Base-by-base conservation (phyloP, 805 yeast genomes). In the Grigorovia yakushimaensis region DNA sequence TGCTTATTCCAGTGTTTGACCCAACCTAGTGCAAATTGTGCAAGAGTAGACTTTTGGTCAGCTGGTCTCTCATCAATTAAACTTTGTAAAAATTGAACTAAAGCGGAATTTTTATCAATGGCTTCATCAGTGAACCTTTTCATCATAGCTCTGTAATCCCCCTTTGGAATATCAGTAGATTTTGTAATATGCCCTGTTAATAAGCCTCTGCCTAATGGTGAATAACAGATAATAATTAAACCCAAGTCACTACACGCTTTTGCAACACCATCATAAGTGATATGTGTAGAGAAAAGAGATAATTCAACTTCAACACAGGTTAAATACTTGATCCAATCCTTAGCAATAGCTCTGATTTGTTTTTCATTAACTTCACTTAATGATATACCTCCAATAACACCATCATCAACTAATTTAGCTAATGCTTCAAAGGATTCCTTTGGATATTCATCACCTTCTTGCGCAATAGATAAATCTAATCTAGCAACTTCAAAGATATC, bases 121-220 rank as follows among this genome's bases (percentile, higher is more conserved):
- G 77, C 76, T 48, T 81, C 87, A 39, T 71, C 74, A 17, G 66
- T 62, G 67, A 84, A 85, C 56, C 82, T 73, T 45, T 80, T 88
- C 42, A 79, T 56, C 23, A 46, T 48, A n/a, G 49, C 51, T 54
- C 87, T 71, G 46, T 79, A 49, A 57, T 84, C 91, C 41, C 76
- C 81, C 40, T 69, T 68, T 35, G 30, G 19, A 36, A 83, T 57
- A 47, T 77, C 81, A 0, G 63, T 56, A 19, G 65, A 55, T 5
- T 73, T 64, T 23, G 65, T 77, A 46, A 80, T 65, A 33, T 58
- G 51, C 48, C 93, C 95, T 3, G 91, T 81, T 47, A 88, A 71
- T 50, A 82, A 68, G 1, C 96, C 96, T 57, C 85, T 74, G 9
- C 88, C 82, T 47, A 88, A 71, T 27, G 96, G 96, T 27, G 95